These are phyloP conservation scores for Ophiostoma populinum DNA, from an alignment of 2,329 filamentous ascomycete genomes.

Conservation along the genomic window DNA sequence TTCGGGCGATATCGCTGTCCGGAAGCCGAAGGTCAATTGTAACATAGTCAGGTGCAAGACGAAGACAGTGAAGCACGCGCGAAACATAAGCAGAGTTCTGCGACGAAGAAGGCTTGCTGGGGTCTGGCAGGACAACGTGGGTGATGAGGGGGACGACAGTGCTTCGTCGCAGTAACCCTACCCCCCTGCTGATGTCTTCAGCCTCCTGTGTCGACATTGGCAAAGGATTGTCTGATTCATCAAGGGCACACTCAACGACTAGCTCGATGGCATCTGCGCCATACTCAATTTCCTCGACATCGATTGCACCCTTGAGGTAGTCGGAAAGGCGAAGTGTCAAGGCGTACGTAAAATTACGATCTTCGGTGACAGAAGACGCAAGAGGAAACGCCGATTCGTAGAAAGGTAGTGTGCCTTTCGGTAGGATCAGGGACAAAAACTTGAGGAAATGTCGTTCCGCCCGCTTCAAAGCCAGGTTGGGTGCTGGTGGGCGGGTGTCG, in stretches of 20 bases:
- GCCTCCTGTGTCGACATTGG: slow-evolving; percentile 11
- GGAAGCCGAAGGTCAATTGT: slow-evolving; percentile 44
- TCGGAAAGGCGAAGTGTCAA: slow-evolving; percentile 39
- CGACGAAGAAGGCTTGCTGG: slow-evolving; percentile 10
- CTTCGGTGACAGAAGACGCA: slow-evolving; percentile 37
- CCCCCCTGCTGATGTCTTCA: slow-evolving; percentile 32
- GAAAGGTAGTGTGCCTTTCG: slow-evolving; percentile 31
- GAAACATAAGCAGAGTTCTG: slow-evolving; percentile 31
- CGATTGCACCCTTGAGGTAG: slow-evolving; percentile 29
- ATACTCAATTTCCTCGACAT: slow-evolving; percentile 35
- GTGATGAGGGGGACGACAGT: slow-evolving; percentile 38
- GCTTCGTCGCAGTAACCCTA: slow-evolving; percentile 38
- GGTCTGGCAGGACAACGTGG: slow-evolving; percentile 28
- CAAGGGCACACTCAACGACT: slow-evolving; percentile 37
- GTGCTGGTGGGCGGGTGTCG: slow-evolving; percentile 18
- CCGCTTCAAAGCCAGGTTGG: slow-evolving; percentile 39
- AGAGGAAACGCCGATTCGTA: slow-evolving; percentile 43
- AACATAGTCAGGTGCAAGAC: slow-evolving; percentile 46
- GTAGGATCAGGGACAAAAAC: slow-evolving; percentile 41
- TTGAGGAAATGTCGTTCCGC: slow-evolving; percentile 41
- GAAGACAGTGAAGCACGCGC: slow-evolving; percentile 43
- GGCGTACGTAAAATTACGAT: slow-evolving; percentile 41
- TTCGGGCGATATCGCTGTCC: slow-evolving; percentile 27
- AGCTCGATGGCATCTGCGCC: slow-evolving; percentile 41
- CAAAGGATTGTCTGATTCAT: slow-evolving; percentile 15